Evolutionary conservation across 495 filamentous ascomycete species (phyloP), one percentile per base, ranked within the genome.

Genomic region (Aspergillus egyptiacus): DNA sequence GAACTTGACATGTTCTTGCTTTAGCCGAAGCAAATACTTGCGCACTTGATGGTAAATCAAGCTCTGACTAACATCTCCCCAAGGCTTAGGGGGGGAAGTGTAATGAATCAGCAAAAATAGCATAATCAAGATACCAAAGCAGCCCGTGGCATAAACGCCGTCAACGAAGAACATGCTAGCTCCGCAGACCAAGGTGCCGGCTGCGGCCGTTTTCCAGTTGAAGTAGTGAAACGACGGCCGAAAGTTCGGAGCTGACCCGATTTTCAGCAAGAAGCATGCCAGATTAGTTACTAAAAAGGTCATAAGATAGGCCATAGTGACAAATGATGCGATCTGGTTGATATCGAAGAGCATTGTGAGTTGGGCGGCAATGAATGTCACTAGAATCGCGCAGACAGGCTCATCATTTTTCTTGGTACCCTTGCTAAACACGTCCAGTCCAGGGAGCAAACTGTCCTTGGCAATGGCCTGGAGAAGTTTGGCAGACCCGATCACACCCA

Each of bases 221-320:
- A 94, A 94, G 59, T 89, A 89, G 53, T 85, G 85, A 60, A 95
- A 95, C 1, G 84, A 89, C 1, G 89, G 89, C 24, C 89, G 74
- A 56, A 95, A 95, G 59, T 95, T 95, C 6, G 89, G 89, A 2
- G 89, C 89, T n/a, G 87, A 90, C n/a, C 87, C 83, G 38, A 94
- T 88, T 63, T 93, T 95, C 31, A 95, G 68, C 1, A 94, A 69
- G 57, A 94, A 94, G 59, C 87, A 93, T 15, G 89, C 89, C 4
- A 95, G 71, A 53, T 93, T 95, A 57, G 82, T 93, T 19, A 74
- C 70, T 25, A 69, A 54, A 44, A 70, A 64, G 23, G 80, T 81
- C 70, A 87, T 85, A 51, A 90, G 77, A 53, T 91, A 95, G 13
- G 86, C 84, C 86, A 91, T 95, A 5, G 89, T 90, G 36, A 90